Percentiles rank a stretch among this genome's conserved stretches.
These are phyloP conservation scores for Podospora pseudocomata DNA, from an alignment of 495 filamentous ascomycete species.

Conservation along the genomic window DNA sequence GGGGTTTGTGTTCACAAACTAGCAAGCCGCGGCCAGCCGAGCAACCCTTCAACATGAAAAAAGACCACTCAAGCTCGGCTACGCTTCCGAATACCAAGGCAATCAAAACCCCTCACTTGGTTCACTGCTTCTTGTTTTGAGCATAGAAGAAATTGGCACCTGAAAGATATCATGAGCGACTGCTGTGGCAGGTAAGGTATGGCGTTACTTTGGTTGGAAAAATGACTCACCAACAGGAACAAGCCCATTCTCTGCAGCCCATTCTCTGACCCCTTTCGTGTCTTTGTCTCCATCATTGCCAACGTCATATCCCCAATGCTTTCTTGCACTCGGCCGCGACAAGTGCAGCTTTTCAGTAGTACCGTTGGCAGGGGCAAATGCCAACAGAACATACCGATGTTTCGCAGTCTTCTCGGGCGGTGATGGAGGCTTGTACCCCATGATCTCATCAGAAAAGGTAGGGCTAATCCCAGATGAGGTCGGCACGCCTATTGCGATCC, in stretches of 20 bases:
- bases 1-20: too few relatives aligned
- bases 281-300: conserved; percentile 30
- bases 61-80: too few relatives aligned
- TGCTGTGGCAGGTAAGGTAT: background rate
- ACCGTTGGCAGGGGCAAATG: conserved; percentile 45
- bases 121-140: conserved; percentile 57
- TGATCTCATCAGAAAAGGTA: conserved; percentile 38
- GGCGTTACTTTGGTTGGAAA: background rate
- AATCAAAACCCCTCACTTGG: too few relatives aligned
- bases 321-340: conserved; percentile 53
- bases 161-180: conserved; percentile 22
- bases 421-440: conserved; percentile 57
- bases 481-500: conserved; percentile 45
- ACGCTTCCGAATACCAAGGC: too few relatives aligned
- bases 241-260: conserved; percentile 60
- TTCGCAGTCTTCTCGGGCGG: conserved; percentile 64
- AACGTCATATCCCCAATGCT: conserved; percentile 55
- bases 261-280: conserved; percentile 56
- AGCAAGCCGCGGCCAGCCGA: background rate
- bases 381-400: conserved; percentile 66
- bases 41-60: background rate
- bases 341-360: conserved; percentile 41
- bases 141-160: conserved; percentile 66
- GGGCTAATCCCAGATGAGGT: background rate
- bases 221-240: conserved; percentile 54